These are phyloP conservation scores for Hibiscus syriacus DNA, from an alignment of 345 rosid species.

Conservation along the genomic window DNA sequence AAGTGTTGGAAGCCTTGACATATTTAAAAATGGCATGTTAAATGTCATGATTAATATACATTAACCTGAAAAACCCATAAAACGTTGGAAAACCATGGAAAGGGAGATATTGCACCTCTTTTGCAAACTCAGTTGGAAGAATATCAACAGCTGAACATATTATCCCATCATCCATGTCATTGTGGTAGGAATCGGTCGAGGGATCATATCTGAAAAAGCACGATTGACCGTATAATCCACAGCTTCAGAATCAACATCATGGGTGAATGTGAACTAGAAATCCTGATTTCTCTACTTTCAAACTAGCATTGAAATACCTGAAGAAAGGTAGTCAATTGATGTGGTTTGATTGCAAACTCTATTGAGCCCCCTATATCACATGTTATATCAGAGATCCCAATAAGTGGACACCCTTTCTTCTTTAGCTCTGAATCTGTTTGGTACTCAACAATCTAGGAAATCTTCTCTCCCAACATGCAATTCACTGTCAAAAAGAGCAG, in stretches of 20 bases:
- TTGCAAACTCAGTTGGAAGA: slow-evolving; percentile 95
- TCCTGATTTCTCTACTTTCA: background rate
- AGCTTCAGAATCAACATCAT: background rate
- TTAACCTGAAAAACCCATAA: background rate
- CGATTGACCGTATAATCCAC: background rate
- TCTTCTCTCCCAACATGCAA: slow-evolving; percentile 93
- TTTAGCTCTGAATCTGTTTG: slow-evolving; percentile 58
- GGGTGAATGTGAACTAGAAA: background rate
- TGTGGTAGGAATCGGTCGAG: slow-evolving; percentile 42
- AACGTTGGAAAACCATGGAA: slow-evolving; percentile 1
- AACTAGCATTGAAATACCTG: slow-evolving; percentile 33
- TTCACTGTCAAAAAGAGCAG: slow-evolving; percentile 45
- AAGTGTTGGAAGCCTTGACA: slow-evolving; percentile 87
- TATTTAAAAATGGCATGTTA: slow-evolving; percentile 15
- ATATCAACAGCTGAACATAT: slow-evolving; percentile 75
- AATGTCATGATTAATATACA: slow-evolving; percentile 3
- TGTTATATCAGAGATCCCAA: slow-evolving; percentile 84
- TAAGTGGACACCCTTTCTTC: slow-evolving; percentile 60
- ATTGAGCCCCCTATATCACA: slow-evolving; percentile 87
- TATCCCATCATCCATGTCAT: slow-evolving; percentile 74
- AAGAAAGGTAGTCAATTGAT: slow-evolving; percentile 76
- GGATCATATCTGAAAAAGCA: slow-evolving; percentile 56
- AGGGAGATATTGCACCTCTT: slow-evolving; percentile 48
- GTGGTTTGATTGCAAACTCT: slow-evolving; percentile 77
- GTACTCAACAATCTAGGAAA: slow-evolving; percentile 70